These are phyloP conservation scores for Kazachstania bromeliacearum DNA, from an alignment of 805 yeast species.

Conservation along the genomic window DNA sequence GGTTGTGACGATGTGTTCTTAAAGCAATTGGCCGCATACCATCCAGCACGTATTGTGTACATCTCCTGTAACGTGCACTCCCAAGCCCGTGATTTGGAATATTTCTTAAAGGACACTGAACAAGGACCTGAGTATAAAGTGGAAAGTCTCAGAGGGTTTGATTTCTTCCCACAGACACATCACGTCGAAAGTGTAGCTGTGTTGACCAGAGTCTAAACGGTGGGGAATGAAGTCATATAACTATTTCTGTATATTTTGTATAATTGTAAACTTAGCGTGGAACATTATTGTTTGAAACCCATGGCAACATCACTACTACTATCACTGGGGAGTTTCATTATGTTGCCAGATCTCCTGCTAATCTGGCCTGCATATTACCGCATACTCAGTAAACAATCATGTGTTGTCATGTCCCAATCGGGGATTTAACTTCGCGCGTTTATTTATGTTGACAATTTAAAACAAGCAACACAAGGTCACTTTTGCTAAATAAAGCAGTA, in stretches of 20 bases:
- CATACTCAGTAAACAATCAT: background rate
- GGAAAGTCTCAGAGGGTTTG: conserved; percentile 87
- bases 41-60: conserved; percentile 84
- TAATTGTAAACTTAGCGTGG: background rate
- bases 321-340: too few species aligned
- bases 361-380: background rate
- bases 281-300: too few species aligned
- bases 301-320: too few species aligned
- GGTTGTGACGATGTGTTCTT: conserved; percentile 89
- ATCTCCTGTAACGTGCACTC: conserved; percentile 96
- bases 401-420: too few species aligned
- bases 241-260: background rate
- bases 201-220: conserved; percentile 29
- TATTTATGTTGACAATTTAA: too few species aligned
- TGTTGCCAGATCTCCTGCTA: too few species aligned
- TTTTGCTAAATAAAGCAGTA: too few species aligned
- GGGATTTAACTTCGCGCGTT: too few species aligned
- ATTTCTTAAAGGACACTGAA: conserved; percentile 58
- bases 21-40: conserved; percentile 72
- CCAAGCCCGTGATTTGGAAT: conserved; percentile 89
- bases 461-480: too few species aligned
- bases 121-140: conserved; percentile 56
- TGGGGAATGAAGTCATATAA: too few species aligned
- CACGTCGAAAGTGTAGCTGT: conserved; percentile 88
- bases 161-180: conserved; percentile 92